Percentiles rank a stretch among this genome's conserved stretches.
phyloP scores from a whole-genome alignment of 108 stramenopile genomes.

The Aurantiochytrium sp. region DNA sequence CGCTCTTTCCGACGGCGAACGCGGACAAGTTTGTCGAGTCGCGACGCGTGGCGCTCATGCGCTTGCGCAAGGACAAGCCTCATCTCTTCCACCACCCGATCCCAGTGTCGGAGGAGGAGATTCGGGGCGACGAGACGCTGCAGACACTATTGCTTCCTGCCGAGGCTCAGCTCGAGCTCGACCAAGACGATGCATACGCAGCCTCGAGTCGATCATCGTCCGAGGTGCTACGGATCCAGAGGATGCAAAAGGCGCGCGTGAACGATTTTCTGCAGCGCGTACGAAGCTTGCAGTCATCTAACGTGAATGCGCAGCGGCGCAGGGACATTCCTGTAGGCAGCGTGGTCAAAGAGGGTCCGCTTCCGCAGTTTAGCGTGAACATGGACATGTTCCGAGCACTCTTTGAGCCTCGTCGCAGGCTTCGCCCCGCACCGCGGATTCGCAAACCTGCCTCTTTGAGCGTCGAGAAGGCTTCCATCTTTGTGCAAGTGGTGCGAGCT shows the following conservation, averaged over 20 bases:
- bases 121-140: neutral
- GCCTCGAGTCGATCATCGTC: neutral
- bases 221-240: neutral
- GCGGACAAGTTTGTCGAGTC: slow-evolving; percentile 8
- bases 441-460: slow-evolving; percentile 9
- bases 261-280: slow-evolving; percentile 18
- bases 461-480: neutral
- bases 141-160: slow-evolving; percentile 18
- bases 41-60: neutral
- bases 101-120: neutral
- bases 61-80: slow-evolving; percentile 6
- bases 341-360: slow-evolving; percentile 19
- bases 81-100: slow-evolving; percentile 13
- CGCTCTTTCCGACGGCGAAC: neutral
- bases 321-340: neutral
- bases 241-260: neutral
- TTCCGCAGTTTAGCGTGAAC: neutral
- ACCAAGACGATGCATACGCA: neutral
- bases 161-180: slow-evolving; percentile 7
- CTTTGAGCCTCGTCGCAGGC: neutral
- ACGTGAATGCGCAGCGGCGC: neutral
- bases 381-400: neutral
- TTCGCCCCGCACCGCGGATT: neutral
- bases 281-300: neutral
- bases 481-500: slow-evolving; percentile 29